Percentiles rank a stretch among this genome's conserved stretches.
These are phyloP conservation scores for Sanghuangporus sanghuang DNA, from an alignment of 1,284 basidiomycete genomes.

Conservation along the genomic window DNA sequence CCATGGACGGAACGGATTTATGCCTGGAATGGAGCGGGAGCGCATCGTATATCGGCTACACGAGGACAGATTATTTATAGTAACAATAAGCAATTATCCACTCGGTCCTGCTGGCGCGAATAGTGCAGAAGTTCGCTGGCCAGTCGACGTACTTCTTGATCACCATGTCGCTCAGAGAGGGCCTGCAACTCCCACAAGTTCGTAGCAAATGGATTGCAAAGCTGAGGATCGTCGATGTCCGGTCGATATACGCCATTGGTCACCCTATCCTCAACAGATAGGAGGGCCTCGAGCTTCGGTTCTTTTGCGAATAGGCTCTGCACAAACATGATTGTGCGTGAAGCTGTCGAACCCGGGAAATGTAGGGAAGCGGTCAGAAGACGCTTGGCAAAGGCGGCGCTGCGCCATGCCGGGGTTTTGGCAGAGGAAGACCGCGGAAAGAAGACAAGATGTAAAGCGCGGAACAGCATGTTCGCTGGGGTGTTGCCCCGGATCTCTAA, in stretches of 20 bases:
- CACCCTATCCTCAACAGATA: conserved; percentile 83
- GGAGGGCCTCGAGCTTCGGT: conserved; percentile 74
- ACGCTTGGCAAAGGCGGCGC: conserved; percentile 90
- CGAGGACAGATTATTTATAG: not conserved
- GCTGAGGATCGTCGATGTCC: conserved; percentile 82
- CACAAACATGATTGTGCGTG: conserved; percentile 72
- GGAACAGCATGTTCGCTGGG: conserved; percentile 79
- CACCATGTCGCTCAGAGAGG: conserved; percentile 54
- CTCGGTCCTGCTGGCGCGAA: conserved; percentile 6
- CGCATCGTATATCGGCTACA: not conserved
- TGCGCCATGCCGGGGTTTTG: conserved; percentile 66
- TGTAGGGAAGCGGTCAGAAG: conserved; percentile 75
- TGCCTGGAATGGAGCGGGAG: conserved; percentile 3
- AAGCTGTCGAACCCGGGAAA: conserved; percentile 66
- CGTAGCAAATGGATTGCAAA: conserved; percentile 69
- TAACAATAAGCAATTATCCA: not conserved
- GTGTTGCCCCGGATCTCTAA: conserved; percentile 29
- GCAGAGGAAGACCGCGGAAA: conserved; percentile 54
- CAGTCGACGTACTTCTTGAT: conserved; percentile 34
- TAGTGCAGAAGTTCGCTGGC: conserved; percentile 10
- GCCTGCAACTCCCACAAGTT: conserved; percentile 66
- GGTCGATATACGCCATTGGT: conserved; percentile 78
- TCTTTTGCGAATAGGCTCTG: conserved; percentile 70
- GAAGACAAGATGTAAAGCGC: conserved; percentile 78
- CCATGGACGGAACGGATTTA: not conserved